These are phyloP conservation scores for Fraxinus baroniana DNA, from an alignment of 305 asterid genomes.

Conservation along the genomic window DNA sequence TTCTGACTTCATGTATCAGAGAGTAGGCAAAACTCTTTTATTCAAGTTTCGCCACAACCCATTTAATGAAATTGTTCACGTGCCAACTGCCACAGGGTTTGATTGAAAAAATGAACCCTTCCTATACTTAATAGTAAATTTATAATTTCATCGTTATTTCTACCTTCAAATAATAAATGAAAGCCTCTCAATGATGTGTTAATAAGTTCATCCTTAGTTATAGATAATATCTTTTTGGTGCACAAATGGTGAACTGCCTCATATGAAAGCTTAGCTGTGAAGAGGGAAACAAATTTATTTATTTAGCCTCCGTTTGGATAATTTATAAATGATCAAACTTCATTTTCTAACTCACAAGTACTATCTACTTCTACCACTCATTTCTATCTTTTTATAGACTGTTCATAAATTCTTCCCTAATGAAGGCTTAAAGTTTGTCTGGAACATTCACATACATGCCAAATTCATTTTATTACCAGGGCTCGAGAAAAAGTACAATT, in stretches of 20 bases:
- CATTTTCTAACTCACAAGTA: background rate
- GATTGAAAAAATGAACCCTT: background rate
- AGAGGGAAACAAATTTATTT: background rate
- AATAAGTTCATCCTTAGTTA: background rate
- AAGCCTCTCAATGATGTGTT: background rate
- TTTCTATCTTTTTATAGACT: background rate
- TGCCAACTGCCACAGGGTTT: background rate
- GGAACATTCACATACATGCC: background rate
- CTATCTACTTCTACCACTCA: background rate
- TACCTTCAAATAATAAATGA: background rate
- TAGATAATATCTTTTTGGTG: background rate
- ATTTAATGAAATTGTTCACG: background rate
- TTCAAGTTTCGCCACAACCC: background rate
- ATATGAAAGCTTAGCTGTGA: background rate
- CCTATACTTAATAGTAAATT: background rate
- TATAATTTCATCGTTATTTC: background rate
- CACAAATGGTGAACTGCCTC: background rate
- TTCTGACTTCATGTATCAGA: background rate
- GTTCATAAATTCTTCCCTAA: background rate
- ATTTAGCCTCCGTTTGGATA: background rate
- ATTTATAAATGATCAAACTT: too few species aligned
- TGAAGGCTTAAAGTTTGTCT: background rate
- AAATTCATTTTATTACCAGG: background rate
- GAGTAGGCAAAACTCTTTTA: background rate
- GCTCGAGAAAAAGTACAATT: background rate